Evolutionary conservation across 306 rosid species (phyloP).

Genomic region (Comarum palustre): DNA sequence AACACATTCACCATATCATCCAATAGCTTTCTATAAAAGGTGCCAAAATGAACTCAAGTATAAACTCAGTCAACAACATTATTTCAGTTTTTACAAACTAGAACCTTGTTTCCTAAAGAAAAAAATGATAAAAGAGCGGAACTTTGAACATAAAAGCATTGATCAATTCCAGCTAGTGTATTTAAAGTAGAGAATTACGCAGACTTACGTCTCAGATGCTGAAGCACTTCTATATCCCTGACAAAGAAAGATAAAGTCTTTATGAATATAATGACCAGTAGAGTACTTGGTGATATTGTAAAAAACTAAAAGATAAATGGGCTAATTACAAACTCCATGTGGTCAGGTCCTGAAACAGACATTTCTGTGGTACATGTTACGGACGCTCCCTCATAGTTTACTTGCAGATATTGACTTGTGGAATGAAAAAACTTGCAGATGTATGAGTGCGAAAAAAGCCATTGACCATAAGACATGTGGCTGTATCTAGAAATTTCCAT

Average conservation of each 20-base stretch:
- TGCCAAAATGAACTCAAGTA: background rate
- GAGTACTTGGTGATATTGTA: background rate
- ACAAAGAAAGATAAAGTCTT: slow-evolving; percentile 25
- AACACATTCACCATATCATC: background rate
- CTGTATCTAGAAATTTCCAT: background rate
- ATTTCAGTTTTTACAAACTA: background rate
- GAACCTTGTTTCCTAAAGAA: background rate
- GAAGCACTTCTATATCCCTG: slow-evolving; percentile 91
- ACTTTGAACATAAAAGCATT: background rate
- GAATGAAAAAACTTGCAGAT: background rate
- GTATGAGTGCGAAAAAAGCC: background rate
- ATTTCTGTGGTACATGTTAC: background rate
- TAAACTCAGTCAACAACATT: background rate
- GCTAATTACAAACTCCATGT: background rate
- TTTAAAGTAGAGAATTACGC: slow-evolving; percentile 6
- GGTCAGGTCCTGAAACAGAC: background rate
- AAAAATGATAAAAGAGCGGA: background rate
- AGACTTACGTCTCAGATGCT: slow-evolving; percentile 87
- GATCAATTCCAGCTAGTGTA: background rate
- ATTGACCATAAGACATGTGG: background rate
- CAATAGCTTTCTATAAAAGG: background rate
- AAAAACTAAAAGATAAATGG: slow-evolving; percentile 6
- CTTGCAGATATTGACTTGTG: background rate
- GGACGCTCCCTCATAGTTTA: background rate
- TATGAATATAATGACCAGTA: background rate